These are phyloP conservation scores for Yamadazyma sp. DNA, from an alignment of 805 yeast species.

Conservation along the genomic window DNA sequence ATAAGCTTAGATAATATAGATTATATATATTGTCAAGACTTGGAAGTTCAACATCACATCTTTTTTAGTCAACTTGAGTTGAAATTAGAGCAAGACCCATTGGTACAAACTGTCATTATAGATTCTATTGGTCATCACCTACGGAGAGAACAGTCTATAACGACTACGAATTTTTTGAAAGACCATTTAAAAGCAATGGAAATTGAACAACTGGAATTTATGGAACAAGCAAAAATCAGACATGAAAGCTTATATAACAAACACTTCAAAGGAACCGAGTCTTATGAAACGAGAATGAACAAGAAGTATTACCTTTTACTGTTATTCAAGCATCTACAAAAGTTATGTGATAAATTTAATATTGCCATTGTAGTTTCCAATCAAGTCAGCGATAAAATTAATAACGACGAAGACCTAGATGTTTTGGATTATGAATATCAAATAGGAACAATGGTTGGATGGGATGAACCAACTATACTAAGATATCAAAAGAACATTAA, in stretches of 20 bases:
- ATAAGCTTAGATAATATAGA: slow-evolving; percentile 24
- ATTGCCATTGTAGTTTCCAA: slow-evolving; percentile 71
- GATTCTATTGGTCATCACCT: slow-evolving; percentile 86
- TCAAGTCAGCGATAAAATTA: slow-evolving; percentile 70
- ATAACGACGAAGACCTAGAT: slow-evolving; percentile 15
- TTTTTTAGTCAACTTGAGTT: slow-evolving; percentile 66
- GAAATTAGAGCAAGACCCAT: slow-evolving; percentile 27
- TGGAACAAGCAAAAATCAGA: slow-evolving; percentile 12
- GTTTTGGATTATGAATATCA: slow-evolving; percentile 58
- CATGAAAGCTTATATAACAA: slow-evolving; percentile 19
- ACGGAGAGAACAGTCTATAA: slow-evolving; percentile 48
- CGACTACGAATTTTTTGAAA: slow-evolving; percentile 35
- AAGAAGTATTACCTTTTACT: slow-evolving; percentile 42
- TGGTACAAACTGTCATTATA: slow-evolving; percentile 49
- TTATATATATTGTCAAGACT: slow-evolving; percentile 59
- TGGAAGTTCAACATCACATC: slow-evolving; percentile 73
- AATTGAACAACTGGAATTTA: slow-evolving; percentile 6
- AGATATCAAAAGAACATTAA: slow-evolving; percentile 13
- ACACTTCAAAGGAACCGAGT: slow-evolving; percentile 19
- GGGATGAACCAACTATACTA: slow-evolving; percentile 50
- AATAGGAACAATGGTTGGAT: slow-evolving; percentile 70
- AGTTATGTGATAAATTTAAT: slow-evolving; percentile 43
- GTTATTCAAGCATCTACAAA: slow-evolving; percentile 46
- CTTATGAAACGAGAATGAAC: slow-evolving; percentile 30
- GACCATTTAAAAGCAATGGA: slow-evolving; percentile 22